phyloP scores from a whole-genome alignment of 495 filamentous ascomycete genomes.

The Margaritispora aquatica region DNA sequence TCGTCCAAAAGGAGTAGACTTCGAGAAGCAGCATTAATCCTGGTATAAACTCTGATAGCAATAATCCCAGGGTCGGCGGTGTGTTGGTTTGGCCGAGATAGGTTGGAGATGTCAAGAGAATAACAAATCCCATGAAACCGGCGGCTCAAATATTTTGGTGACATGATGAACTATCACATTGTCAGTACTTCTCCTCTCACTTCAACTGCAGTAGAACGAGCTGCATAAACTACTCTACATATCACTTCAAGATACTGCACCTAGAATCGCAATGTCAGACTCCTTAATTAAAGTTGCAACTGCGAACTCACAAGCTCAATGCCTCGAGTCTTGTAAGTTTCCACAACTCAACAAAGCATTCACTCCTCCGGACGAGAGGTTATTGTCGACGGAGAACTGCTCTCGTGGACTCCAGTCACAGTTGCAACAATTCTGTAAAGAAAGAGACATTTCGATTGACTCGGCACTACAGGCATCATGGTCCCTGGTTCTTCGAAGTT shows the following conservation, averaged over 20 bases:
- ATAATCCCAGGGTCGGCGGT: background rate
- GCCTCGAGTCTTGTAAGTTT: background rate
- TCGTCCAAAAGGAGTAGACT: background rate
- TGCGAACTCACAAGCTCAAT: background rate
- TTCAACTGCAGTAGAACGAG: too few species aligned
- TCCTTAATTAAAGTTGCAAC: background rate
- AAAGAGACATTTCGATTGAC: background rate
- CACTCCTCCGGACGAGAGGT: background rate
- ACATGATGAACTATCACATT: too few species aligned
- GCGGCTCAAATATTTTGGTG: too few species aligned
- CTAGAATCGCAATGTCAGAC: background rate
- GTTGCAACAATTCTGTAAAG: background rate
- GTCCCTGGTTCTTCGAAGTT: background rate
- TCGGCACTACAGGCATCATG: background rate
- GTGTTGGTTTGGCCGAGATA: background rate
- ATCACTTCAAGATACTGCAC: too few species aligned
- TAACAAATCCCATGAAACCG: too few species aligned
- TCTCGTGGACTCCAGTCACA: background rate
- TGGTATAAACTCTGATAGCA: background rate
- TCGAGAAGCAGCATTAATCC: background rate
- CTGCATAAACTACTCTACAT: too few species aligned
- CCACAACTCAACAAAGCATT: background rate
- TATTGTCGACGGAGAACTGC: background rate
- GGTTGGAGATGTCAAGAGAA: background rate
- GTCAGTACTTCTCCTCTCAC: too few species aligned